Evolutionary conservation across 2,329 filamentous ascomycete species (phyloP).

Genomic region (Talaromyces sp.): DNA sequence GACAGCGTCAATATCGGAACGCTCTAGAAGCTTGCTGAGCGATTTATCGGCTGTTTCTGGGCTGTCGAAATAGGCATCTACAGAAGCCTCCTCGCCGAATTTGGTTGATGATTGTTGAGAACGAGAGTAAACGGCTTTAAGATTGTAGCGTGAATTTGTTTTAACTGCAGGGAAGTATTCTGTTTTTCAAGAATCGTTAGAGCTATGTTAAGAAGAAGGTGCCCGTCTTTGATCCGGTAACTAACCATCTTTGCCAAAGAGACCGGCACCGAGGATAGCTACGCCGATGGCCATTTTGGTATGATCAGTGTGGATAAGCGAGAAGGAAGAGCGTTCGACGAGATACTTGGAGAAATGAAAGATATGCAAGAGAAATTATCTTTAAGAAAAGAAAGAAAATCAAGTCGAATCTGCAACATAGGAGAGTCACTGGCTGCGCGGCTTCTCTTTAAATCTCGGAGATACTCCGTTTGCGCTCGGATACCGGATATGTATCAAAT

Average conservation of each 20-base stretch:
- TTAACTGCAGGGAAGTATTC: constrained; percentile 1
- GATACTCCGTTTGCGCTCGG: neutral
- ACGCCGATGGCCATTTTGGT: constrained; percentile 7
- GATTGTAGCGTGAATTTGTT: neutral
- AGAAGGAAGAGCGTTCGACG: neutral
- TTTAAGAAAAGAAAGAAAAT: neutral
- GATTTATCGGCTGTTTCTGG: constrained; percentile 3
- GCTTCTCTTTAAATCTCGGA: neutral
- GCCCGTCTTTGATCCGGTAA: neutral
- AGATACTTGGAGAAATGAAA: neutral
- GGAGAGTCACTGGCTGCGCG: neutral
- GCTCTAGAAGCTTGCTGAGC: constrained; percentile 34
- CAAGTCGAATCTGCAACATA: neutral
- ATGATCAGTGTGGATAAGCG: neutral
- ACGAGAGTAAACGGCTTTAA: constrained; percentile 9
- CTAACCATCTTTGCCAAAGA: constrained; percentile 9
- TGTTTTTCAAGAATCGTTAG: neutral
- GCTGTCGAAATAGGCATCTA: constrained; percentile 3
- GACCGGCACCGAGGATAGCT: constrained; percentile 8
- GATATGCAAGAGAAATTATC: neutral
- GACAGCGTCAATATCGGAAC: constrained; percentile 47
- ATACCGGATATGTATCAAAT: neutral
- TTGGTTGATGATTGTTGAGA: neutral
- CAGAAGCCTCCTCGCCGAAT: constrained; percentile 1
- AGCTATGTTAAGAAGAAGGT: neutral